These are phyloP conservation scores for Rhodotorula toruloides DNA, from an alignment of 768 basidiomycete species.

Conservation along the genomic window DNA sequence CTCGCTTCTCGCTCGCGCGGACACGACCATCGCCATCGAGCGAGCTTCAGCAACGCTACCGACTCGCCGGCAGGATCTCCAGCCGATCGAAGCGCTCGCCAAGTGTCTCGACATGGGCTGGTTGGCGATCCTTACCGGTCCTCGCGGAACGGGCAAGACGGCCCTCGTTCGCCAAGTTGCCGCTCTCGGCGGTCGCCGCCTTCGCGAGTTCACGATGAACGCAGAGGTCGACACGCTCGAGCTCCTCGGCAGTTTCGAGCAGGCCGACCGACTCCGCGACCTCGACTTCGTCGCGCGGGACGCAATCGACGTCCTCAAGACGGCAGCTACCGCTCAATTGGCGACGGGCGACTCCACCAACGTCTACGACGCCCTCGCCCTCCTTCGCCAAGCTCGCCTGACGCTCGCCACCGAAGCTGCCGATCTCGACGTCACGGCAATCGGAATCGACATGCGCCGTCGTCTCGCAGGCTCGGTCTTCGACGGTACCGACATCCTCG, in stretches of 20 bases:
- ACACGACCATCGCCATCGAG: constrained; percentile 44
- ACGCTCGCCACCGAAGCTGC: constrained; percentile 4
- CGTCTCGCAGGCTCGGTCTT: constrained; percentile 4
- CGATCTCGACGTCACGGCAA: constrained; percentile 1
- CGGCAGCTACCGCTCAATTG: constrained; percentile 11
- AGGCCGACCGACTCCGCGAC: constrained; percentile 56
- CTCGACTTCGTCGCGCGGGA: constrained; percentile 23
- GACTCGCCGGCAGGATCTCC: constrained; percentile 60
- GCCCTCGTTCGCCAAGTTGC: constrained; percentile 66
- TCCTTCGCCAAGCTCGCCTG: constrained; percentile 11
- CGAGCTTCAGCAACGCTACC: constrained; percentile 46
- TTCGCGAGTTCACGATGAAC: constrained; percentile 73
- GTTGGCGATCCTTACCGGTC: constrained; percentile 83
- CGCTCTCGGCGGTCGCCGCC: constrained; percentile 59
- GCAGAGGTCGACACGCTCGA: constrained; percentile 87
- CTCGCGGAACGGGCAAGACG: constrained; percentile 71
- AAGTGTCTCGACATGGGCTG: constrained; percentile 69
- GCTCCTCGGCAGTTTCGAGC: constrained; percentile 92
- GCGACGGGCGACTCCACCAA: background rate
- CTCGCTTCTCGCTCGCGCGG: constrained; percentile 48
- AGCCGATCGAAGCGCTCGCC: constrained; percentile 68
- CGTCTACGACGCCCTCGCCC: constrained; percentile 6
- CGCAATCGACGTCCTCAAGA: constrained; percentile 9
- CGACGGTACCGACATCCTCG: background rate
- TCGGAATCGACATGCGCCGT: background rate